A percentile compares a stretch with the other conserved stretches of the same genome.
Evolutionary conservation across 2,329 filamentous ascomycete genomes (phyloP).

Genomic region (Nothopassalora personata): DNA sequence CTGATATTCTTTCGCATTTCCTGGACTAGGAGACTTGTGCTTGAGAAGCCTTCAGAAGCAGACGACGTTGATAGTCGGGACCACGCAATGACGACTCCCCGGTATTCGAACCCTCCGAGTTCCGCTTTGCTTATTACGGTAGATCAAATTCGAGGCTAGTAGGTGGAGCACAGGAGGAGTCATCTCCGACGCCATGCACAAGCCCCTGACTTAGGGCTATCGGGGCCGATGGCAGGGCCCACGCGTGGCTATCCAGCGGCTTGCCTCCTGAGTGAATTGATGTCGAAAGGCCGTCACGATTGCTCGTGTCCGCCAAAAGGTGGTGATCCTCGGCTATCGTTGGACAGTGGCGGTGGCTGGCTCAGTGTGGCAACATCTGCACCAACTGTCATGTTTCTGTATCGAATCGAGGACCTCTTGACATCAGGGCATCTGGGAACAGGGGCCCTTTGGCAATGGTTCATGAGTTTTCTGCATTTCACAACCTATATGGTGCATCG

Average conservation of each 20-base stretch:
- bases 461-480: not conserved
- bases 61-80: not conserved
- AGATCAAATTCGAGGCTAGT: too few species aligned
- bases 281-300: not conserved
- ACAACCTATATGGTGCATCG: not conserved
- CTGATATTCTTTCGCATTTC: too few species aligned
- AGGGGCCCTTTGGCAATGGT: not conserved
- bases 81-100: not conserved
- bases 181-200: not conserved
- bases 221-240: not conserved
- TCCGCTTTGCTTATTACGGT: too few species aligned
- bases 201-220: not conserved
- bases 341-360: not conserved
- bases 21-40: not conserved
- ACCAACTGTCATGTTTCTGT: not conserved
- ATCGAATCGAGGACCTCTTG: not conserved
- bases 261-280: too few species aligned
- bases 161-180: too few species aligned
- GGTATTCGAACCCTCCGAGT: not conserved
- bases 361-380: not conserved
- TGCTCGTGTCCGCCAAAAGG: not conserved
- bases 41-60: not conserved
- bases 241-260: not conserved
- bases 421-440: not conserved
- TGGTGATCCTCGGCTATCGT: not conserved